A percentile compares a stretch with the other conserved stretches of the same genome.
Conservation (phyloP, 2,329 filamentous ascomycete species). For the Acarospora socialis region DNA sequence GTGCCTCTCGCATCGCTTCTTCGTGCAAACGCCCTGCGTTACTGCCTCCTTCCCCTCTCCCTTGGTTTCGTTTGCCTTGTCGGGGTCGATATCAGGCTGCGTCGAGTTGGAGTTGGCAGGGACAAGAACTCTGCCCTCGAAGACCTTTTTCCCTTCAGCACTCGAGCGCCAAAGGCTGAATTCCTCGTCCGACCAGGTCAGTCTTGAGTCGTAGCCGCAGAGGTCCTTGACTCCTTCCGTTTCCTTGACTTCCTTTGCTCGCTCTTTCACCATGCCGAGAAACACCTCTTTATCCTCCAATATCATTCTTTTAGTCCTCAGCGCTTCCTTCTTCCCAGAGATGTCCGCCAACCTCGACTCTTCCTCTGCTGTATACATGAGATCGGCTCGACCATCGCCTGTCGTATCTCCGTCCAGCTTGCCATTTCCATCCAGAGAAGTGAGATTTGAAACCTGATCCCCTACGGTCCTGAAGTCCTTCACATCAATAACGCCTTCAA, state of each 20-base stretch:
- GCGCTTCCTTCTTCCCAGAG: slow-evolving; percentile 21
- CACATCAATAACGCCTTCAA: slow-evolving; percentile 24
- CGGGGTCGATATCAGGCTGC: slow-evolving; percentile 3
- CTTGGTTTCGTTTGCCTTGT: slow-evolving; percentile 24
- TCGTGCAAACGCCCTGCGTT: slow-evolving; percentile 30
- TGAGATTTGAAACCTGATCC: no score
- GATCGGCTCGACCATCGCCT: slow-evolving; percentile 9
- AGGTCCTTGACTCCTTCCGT: slow-evolving; percentile 33
- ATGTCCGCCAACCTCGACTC: slow-evolving; percentile 25
- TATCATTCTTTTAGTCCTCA: slow-evolving; percentile 25
- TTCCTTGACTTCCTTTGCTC: slow-evolving; percentile 27
- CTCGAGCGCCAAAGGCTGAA: slow-evolving; percentile 32
- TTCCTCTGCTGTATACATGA: slow-evolving; percentile 26
- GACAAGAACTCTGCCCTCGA: slow-evolving; percentile 25
- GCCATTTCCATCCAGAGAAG: no score
- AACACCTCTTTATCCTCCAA: slow-evolving; percentile 29
- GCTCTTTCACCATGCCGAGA: slow-evolving; percentile 27
- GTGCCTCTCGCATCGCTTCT: slow-evolving; percentile 34
- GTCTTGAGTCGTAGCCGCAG: slow-evolving; percentile 33
- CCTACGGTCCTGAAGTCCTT: slow-evolving; percentile 29
- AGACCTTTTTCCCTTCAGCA: slow-evolving; percentile 24
- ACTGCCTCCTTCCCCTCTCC: slow-evolving; percentile 19
- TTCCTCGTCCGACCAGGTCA: slow-evolving; percentile 34
- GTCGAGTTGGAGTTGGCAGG: slow-evolving; percentile 15
- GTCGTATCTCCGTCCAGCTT: no score